Base-by-base conservation (phyloP, 108 stramenopile species). In the Parietichytrium sp. region DNA sequence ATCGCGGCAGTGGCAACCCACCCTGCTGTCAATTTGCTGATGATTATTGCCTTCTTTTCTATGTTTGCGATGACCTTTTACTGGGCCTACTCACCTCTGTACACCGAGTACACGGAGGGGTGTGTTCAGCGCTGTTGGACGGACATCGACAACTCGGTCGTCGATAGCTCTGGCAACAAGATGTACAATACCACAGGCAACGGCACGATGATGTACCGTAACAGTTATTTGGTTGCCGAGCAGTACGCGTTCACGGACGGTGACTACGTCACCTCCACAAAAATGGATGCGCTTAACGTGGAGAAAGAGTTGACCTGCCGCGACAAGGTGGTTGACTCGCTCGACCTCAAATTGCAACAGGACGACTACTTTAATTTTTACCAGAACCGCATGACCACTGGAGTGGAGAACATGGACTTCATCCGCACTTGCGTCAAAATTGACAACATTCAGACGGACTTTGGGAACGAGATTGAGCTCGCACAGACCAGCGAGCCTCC, bases 171-270 rank as follows among this genome's bases (percentile, higher is more conserved):
- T 0, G 61, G 61, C 33, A n/a, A 72, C 10, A 7, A 33, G 12
- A 33, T 10, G 20, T 72, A 72, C 61, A 72, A 72, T 25, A 72
- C 61, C 13, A 72, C 61, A 10, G 61, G 16, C 33, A 72, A 72
- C 20, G 61, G 61, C 10, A 72, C 61, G n/a, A 72, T 72, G 61
- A 33, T 72, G 23, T 72, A 72, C 42, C 61, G 61, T 20, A 72
- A 72, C 61, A 12, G 38, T 7, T 72, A 45, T 25, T 33, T 42
- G 8, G 23, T 72, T n/a, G 61, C 61, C 10, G 38, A 72, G 61
- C 61, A 72, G 42, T 72, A 72, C 20, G 61, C 61, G n/a, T 72
- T 72, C 25, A 72, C 38, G 15, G 61, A 72, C 20, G 61, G 61
- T 7, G 61, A 72, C 42, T 45, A 72, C 42, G 20, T 72, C 13